A percentile compares a stretch with the other conserved stretches of the same genome.
These are phyloP conservation scores for Brassica incana DNA, from an alignment of 345 rosid genomes.

Conservation along the genomic window DNA sequence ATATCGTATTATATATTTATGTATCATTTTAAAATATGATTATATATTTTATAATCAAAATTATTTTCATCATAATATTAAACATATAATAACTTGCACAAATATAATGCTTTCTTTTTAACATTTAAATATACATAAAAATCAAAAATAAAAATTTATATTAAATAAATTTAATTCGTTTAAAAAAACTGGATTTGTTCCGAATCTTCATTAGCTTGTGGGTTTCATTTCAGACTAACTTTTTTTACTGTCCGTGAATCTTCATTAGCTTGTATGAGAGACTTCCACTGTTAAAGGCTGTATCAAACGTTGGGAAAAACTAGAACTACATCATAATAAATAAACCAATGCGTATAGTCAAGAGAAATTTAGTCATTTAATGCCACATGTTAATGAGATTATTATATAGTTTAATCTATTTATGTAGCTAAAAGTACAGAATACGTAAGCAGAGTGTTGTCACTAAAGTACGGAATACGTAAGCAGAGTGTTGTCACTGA, in stretches of 20 bases:
- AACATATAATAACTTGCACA: too few species aligned
- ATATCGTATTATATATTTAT: too few species aligned
- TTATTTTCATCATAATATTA: too few species aligned
- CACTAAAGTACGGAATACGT: neutral
- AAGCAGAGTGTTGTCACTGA: conserved; percentile 13
- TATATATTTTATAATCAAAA: too few species aligned
- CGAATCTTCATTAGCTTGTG: neutral
- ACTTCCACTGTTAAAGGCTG: neutral
- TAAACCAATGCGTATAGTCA: neutral
- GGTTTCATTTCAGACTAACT: neutral
- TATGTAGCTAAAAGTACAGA: neutral
- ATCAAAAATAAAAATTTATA: too few species aligned
- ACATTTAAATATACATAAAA: too few species aligned
- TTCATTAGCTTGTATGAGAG: neutral
- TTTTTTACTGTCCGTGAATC: neutral
- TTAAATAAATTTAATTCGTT: neutral
- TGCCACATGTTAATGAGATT: neutral
- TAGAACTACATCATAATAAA: neutral
- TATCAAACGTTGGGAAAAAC: neutral
- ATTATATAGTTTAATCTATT: neutral
- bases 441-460: conserved; percentile 8
- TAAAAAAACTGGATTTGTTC: neutral
- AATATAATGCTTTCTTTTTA: too few species aligned
- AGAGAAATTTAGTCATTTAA: neutral
- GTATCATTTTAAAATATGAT: too few species aligned